phyloP scores from a whole-genome alignment of 768 basidiomycete species.

The Podaxis sp. region DNA sequence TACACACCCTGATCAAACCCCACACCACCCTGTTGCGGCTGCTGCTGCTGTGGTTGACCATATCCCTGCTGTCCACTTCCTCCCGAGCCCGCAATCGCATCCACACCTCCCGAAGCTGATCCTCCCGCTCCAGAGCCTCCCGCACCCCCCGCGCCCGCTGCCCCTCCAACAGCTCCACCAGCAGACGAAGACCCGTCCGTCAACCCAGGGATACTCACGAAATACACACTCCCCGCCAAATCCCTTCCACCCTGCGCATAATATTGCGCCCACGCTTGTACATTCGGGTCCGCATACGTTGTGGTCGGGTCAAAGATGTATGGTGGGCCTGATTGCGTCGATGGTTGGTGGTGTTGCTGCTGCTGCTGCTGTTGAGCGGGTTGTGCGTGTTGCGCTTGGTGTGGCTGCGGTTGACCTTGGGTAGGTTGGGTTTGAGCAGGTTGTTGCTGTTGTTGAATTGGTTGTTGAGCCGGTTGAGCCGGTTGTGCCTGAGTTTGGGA shows the following conservation, averaged over 20 bases:
- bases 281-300: constrained; percentile 76
- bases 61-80: constrained; percentile 17
- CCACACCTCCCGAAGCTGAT: constrained; percentile 7
- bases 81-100: too few relatives aligned
- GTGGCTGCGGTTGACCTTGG: constrained; percentile 23
- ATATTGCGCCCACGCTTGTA: constrained; percentile 86
- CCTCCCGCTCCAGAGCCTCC: not conserved
- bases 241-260: constrained; percentile 81
- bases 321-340: constrained; percentile 40
- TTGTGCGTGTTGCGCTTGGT: constrained; percentile 20
- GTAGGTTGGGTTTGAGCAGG: constrained; percentile 13
- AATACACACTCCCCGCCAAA: constrained; percentile 75
- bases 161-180: constrained; percentile 9
- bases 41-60: constrained; percentile 19
- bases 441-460: constrained; percentile 20
- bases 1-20: not conserved
- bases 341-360: constrained; percentile 26
- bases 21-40: not conserved
- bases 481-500: constrained; percentile 16
- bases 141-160: constrained; percentile 16
- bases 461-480: constrained; percentile 15
- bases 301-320: constrained; percentile 62
- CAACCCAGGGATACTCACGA: constrained; percentile 74
- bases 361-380: constrained; percentile 20
- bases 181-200: constrained; percentile 39